A percentile compares a stretch with the other conserved stretches of the same genome.
Conservation (phyloP, 306 rosid genomes). For the Cucurbita moschata region DNA sequence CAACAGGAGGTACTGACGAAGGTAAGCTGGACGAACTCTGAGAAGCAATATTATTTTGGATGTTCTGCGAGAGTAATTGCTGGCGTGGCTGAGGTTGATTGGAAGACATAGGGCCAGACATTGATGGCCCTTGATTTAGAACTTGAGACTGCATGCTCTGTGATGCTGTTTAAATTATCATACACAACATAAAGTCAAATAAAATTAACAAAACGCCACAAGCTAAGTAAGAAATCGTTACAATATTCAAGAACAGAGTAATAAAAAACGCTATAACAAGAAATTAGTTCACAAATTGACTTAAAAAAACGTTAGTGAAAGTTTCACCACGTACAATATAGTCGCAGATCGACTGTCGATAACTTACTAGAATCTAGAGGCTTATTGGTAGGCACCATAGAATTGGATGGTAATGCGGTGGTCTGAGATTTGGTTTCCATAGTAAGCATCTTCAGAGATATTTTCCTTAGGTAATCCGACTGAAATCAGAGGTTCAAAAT, state of each 20-base stretch:
- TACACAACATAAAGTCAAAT: not conserved
- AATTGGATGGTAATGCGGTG: slow-evolving; percentile 23
- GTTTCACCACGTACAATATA: not conserved
- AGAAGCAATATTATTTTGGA: slow-evolving; percentile 40
- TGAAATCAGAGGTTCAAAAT: not conserved
- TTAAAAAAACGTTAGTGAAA: not conserved
- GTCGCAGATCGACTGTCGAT: not conserved
- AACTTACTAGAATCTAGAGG: slow-evolving; percentile 47
- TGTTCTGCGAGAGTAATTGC: slow-evolving; percentile 49
- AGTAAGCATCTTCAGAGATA: slow-evolving; percentile 36
- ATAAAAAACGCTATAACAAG: not conserved
- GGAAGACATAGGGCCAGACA: slow-evolving; percentile 31
- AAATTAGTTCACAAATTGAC: not conserved
- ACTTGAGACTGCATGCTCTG: slow-evolving; percentile 40
- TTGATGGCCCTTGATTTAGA: slow-evolving; percentile 50
- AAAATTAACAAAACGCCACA: not conserved
- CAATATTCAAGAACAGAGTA: not conserved
- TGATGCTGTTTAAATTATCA: slow-evolving; percentile 25
- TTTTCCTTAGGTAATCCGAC: slow-evolving; percentile 25
- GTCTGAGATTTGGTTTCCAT: slow-evolving; percentile 63
- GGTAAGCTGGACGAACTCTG: slow-evolving; percentile 28
- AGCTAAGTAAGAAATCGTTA: not conserved
- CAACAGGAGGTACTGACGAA: slow-evolving; percentile 37
- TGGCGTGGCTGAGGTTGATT: slow-evolving; percentile 58
- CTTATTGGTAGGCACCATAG: slow-evolving; percentile 34